phyloP scores from a whole-genome alignment of 192 early-diverging fungal species.

The Coemansia sp. region DNA sequence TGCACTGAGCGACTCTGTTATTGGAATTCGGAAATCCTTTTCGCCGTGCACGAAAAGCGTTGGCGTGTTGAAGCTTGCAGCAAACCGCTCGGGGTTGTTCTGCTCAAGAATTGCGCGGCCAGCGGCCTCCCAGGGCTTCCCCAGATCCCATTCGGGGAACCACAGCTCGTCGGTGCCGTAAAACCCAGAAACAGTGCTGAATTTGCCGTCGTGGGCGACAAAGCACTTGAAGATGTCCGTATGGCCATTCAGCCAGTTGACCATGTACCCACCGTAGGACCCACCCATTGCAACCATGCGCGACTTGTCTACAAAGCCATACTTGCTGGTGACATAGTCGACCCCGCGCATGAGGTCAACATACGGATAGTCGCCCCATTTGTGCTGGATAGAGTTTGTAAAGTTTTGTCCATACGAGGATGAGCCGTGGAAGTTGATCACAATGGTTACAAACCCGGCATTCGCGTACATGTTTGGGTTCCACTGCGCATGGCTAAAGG shows the following conservation, averaged over 20 bases:
- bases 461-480: constrained; percentile 72
- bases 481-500: constrained; percentile 63
- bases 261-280: constrained; percentile 79
- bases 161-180: constrained; percentile 81
- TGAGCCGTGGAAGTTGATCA: constrained; percentile 75
- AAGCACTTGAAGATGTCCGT: constrained; percentile 68
- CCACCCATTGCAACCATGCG: constrained; percentile 69
- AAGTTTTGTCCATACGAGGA: constrained; percentile 77
- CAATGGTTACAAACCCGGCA: constrained; percentile 68
- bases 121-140: constrained; percentile 59
- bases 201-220: constrained; percentile 80
- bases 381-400: constrained; percentile 64
- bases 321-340: constrained; percentile 61
- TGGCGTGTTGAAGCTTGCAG: constrained; percentile 73
- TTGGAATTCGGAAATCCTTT: constrained; percentile 70
- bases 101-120: constrained; percentile 63
- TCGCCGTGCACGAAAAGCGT: constrained; percentile 79
- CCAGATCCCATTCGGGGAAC: constrained; percentile 77
- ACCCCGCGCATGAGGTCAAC: constrained; percentile 72
- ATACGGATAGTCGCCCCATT: constrained; percentile 78
- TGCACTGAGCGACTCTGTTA: constrained; percentile 68
- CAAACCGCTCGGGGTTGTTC: constrained; percentile 71
- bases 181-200: constrained; percentile 63
- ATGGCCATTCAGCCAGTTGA: constrained; percentile 83
- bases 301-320: constrained; percentile 58